phyloP scores from a whole-genome alignment of 1,284 basidiomycete species.

The Irpex sp. region DNA sequence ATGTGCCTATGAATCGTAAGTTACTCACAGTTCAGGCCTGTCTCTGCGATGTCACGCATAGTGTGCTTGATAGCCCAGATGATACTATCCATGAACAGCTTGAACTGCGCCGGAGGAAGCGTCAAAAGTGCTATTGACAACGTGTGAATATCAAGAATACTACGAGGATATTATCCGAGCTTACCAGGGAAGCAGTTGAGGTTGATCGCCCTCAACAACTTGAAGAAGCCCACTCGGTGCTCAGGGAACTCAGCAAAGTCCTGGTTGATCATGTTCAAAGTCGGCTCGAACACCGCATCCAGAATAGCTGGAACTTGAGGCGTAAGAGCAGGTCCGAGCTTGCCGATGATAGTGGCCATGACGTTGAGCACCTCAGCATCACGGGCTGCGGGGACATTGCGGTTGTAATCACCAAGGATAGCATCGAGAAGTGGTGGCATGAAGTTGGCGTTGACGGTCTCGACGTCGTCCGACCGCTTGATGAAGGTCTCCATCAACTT shows the following conservation, averaged over 20 bases:
- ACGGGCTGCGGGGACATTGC: constrained; percentile 90
- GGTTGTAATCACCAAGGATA: constrained; percentile 94
- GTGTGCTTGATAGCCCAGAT: constrained; percentile 99
- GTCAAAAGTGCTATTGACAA: constrained; percentile 53
- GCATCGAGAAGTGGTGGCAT: constrained; percentile 97
- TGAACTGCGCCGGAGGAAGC: constrained; percentile 91
- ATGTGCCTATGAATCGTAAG: not conserved
- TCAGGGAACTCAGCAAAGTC: constrained; percentile 99
- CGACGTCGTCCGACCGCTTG: constrained; percentile 93
- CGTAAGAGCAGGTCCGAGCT: constrained; percentile 80
- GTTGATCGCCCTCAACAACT: constrained; percentile 92
- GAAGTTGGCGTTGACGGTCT: constrained; percentile 87
- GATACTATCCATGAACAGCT: constrained; percentile 97
- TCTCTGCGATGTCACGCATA: constrained; percentile 98
- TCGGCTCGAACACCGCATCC: constrained; percentile 97
- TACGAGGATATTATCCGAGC: not conserved
- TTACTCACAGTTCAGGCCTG: constrained; percentile 79
- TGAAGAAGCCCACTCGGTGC: constrained; percentile 97
- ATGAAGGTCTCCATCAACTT: constrained; percentile 98
- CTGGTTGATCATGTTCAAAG: constrained; percentile 98
- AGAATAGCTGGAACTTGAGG: constrained; percentile 96
- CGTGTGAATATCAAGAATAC: not conserved
- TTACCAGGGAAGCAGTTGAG: constrained; percentile 93
- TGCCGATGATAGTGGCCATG: constrained; percentile 93
- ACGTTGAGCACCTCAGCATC: constrained; percentile 98